These are phyloP conservation scores for Aspergillus pseudoterreus DNA, from an alignment of 2,329 filamentous ascomycete genomes.

Conservation along the genomic window DNA sequence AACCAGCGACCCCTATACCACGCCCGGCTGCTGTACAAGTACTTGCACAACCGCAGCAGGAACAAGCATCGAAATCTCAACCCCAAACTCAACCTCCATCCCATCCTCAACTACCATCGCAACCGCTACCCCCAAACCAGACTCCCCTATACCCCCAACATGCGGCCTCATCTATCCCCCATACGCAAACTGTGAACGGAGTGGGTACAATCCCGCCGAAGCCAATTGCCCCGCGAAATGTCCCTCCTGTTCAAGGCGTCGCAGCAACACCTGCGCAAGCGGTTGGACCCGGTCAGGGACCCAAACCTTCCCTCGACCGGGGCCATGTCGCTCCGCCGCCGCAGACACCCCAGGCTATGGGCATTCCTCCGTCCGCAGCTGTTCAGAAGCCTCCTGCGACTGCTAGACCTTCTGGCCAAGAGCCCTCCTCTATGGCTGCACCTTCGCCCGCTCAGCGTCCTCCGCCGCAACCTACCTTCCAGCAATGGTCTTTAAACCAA, in stretches of 20 bases:
- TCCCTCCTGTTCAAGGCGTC: too few species aligned
- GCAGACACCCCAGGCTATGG: slow-evolving; percentile 21
- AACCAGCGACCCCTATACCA: slow-evolving; percentile 4
- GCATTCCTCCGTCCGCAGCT: slow-evolving; percentile 14
- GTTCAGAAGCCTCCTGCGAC: slow-evolving; percentile 8
- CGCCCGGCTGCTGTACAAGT: slow-evolving; percentile 5
- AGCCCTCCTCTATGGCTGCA: slow-evolving; percentile 10
- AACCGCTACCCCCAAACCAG: slow-evolving; percentile 2
- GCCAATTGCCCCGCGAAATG: too few species aligned
- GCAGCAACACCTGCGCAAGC: too few species aligned
- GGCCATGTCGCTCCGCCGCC: slow-evolving; percentile 10
- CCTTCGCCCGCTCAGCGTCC: slow-evolving; percentile 16
- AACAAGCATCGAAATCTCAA: neutral
- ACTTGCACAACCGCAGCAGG: slow-evolving; percentile 4
- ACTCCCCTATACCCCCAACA: slow-evolving; percentile 2
- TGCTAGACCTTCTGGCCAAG: slow-evolving; percentile 15
- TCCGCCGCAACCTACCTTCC: slow-evolving; percentile 30
- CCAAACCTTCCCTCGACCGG: too few species aligned
- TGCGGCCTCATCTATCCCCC: neutral
- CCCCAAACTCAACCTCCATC: neutral
- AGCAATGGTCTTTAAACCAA: slow-evolving; percentile 35
- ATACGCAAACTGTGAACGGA: too few species aligned
- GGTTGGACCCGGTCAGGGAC: too few species aligned
- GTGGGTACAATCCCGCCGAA: too few species aligned
- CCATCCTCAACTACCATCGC: slow-evolving; percentile 7